Percentiles rank a stretch among this genome's conserved stretches.
Evolutionary conservation across 2,329 filamentous ascomycete genomes (phyloP).

Genomic region (Aspergillus quadricinctus): DNA sequence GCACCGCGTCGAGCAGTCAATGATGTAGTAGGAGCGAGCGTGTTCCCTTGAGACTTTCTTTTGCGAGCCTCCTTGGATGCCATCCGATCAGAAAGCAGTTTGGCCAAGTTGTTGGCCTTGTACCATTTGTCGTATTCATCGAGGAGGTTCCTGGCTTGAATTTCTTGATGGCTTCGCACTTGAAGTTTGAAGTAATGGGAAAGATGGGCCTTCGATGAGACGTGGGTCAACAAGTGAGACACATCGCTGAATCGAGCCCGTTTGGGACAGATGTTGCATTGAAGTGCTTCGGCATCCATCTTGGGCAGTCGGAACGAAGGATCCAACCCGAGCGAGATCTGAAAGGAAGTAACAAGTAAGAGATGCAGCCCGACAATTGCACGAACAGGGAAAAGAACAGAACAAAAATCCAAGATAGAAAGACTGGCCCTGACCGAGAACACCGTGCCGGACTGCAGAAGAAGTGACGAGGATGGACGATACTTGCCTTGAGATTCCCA

Average conservation of each 20-base stretch:
- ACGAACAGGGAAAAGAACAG: slow-evolving; percentile 18
- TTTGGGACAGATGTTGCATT: slow-evolving; percentile 79
- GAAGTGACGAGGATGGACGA: slow-evolving; percentile 18
- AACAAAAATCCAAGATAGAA: slow-evolving; percentile 20
- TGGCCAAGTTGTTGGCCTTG: slow-evolving; percentile 62
- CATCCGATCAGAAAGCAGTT: slow-evolving; percentile 72
- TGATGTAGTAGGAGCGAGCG: slow-evolving; percentile 1
- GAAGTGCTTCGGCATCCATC: slow-evolving; percentile 58
- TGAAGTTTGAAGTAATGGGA: slow-evolving; percentile 78
- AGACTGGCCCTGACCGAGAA: slow-evolving; percentile 12
- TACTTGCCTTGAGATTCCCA: slow-evolving; percentile 8
- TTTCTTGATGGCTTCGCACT: slow-evolving; percentile 64
- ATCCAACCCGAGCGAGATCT: slow-evolving; percentile 9
- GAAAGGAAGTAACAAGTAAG: slow-evolving; percentile 25
- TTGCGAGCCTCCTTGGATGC: slow-evolving; percentile 69
- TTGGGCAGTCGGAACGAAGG: slow-evolving; percentile 16
- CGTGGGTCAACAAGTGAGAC: slow-evolving; percentile 87
- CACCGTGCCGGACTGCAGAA: slow-evolving; percentile 10
- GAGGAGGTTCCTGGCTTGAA: slow-evolving; percentile 59
- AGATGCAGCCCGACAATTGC: slow-evolving; percentile 12
- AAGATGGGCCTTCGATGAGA: slow-evolving; percentile 88
- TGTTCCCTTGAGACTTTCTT: slow-evolving; percentile 26
- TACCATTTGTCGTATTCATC: slow-evolving; percentile 77
- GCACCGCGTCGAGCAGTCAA: neutral
- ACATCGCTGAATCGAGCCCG: slow-evolving; percentile 79